Base-by-base conservation (phyloP, 345 rosid species). In the Hibiscus syriacus region DNA sequence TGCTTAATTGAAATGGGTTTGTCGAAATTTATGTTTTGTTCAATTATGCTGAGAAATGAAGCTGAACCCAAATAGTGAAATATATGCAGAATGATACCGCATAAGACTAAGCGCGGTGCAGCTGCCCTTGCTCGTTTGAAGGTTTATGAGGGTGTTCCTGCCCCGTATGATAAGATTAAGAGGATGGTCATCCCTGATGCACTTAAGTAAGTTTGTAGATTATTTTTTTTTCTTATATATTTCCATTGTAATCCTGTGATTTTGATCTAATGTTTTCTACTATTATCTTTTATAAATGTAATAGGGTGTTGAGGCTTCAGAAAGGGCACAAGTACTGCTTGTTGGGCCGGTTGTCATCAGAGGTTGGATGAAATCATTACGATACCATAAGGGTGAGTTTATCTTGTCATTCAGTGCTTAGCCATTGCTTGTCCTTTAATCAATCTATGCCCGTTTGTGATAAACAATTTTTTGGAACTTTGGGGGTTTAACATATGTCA, bases 161-260 rank as follows among this genome's bases (percentile, higher is more conserved):
- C 56, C 12, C 56, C 56, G 3, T 53, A 53, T 23, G 56, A 53
- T 23, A 53, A 53, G 29, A 53, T 4, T 1, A 53, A 53, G 56
- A 53, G 56, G 56, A 53, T 53, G 56, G 56, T 53, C 25, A 53
- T 53, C 25, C 56, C 56, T 10, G 56, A 53, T 22, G 56, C 56
- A 20, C 55, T 52, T 13, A 52, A 52, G 55, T 52, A 1, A 52
- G 55, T 52, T 52, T 20, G 6, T 6, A 49, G 17, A 12, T 25
- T 7, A 8, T 9, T 0, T 12, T 52, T 11, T 7, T 10, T 20
- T 19, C 9, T 50, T 20, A n/a, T n/a, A n/a, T 0, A 6, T 19
- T 3, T 1, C 2, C 0, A n/a, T 17, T 48, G 7, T 0, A 48
- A 48, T 16, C 53, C 6, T 57, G 13, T 38, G 23, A 48, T 2